These are phyloP conservation scores for Starmera quercuum DNA, from an alignment of 805 yeast genomes.

Conservation along the genomic window DNA sequence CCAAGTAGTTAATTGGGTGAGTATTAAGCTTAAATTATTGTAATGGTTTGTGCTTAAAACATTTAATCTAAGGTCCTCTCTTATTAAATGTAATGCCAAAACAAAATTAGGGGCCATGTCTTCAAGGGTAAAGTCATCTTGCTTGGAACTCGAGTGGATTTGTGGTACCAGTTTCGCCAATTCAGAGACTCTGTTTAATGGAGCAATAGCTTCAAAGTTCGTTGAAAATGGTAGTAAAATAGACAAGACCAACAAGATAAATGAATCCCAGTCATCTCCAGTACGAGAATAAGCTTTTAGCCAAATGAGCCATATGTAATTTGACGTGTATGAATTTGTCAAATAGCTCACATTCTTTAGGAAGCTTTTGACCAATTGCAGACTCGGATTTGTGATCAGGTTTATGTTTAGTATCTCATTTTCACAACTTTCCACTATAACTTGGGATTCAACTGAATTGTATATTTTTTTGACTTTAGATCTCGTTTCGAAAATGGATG, in stretches of 20 bases:
- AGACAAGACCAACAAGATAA: conserved; percentile 42
- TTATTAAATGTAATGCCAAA: conserved; percentile 61
- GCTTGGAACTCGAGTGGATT: conserved; percentile 15
- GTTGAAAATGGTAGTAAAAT: conserved; percentile 39
- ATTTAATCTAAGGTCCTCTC: conserved; percentile 69
- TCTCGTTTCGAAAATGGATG: conserved; percentile 22
- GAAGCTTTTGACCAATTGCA: conserved; percentile 34
- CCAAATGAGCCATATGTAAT: conserved; percentile 59
- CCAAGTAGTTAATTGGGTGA: conserved; percentile 58
- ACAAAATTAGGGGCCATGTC: conserved; percentile 56
- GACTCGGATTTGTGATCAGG: conserved; percentile 37
- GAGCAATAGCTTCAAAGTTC: conserved; percentile 11
- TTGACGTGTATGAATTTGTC: conserved; percentile 50
- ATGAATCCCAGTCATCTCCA: conserved; percentile 52
- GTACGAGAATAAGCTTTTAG: conserved; percentile 41
- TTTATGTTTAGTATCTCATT: conserved; percentile 19
- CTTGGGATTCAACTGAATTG: conserved; percentile 10
- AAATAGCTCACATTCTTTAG: conserved; percentile 44
- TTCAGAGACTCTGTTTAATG: conserved; percentile 7
- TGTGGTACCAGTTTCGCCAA: conserved; percentile 6
- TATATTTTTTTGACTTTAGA: conserved; percentile 2
- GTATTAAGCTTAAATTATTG: conserved; percentile 38
- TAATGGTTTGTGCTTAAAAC: conserved; percentile 30
- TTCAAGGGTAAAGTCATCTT: conserved; percentile 29
- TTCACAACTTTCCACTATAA: conserved; percentile 5